These are phyloP conservation scores for Chalciporus pseudorubinellus DNA, from an alignment of 768 basidiomycete species.

Conservation along the genomic window DNA sequence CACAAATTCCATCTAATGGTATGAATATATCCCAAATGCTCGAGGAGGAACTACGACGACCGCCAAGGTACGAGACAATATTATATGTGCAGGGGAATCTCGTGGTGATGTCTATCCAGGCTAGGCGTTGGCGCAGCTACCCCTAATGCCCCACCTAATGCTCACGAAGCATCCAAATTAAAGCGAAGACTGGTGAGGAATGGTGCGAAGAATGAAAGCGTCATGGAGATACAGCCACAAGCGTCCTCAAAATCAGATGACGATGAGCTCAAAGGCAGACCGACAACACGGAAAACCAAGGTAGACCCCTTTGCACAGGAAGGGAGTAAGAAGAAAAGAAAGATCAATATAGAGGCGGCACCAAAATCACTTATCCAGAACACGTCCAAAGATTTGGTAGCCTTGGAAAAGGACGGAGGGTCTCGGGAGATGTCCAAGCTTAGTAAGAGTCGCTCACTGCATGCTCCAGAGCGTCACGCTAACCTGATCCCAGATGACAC, in stretches of 20 bases:
- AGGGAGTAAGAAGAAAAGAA: conserved; percentile 45
- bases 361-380: background rate
- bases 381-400: background rate
- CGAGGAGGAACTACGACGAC: conserved; percentile 64
- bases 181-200: conserved; percentile 55
- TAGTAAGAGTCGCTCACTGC: conserved; percentile 13
- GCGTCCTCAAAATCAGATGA: conserved; percentile 36
- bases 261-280: conserved; percentile 55
- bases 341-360: conserved; percentile 18
- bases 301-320: conserved; percentile 53
- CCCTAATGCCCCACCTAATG: conserved; percentile 44
- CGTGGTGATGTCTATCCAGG: conserved; percentile 35
- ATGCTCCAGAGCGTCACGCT: background rate
- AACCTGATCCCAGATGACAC: conserved; percentile 6
- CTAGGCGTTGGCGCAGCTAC: conserved; percentile 72
- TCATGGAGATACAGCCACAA: conserved; percentile 32
- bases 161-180: conserved; percentile 59
- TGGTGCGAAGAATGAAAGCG: conserved; percentile 46
- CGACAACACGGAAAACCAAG: conserved; percentile 58
- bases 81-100: background rate
- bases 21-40: conserved; percentile 51
- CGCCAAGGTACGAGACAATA: conserved; percentile 52
- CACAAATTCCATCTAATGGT: conserved; percentile 32
- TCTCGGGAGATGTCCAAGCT: background rate
- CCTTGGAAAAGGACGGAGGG: background rate